Evolutionary conservation across 2,329 filamentous ascomycete genomes (phyloP), one percentile per base, ranked within the genome.

Genomic region (Aspergillus nomiae): DNA sequence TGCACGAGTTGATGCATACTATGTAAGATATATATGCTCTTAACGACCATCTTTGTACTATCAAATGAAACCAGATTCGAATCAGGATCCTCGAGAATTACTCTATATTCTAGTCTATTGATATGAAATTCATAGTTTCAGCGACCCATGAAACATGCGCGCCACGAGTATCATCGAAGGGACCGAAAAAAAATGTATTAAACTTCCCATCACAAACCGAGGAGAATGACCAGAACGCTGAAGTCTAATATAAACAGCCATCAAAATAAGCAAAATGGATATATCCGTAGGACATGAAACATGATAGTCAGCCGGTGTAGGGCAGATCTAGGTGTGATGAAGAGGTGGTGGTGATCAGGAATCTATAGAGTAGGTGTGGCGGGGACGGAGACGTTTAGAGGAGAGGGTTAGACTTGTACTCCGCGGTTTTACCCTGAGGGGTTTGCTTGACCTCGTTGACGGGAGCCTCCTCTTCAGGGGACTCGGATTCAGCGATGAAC

Each of bases 401-500:
- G 62, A 89, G 80, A 63, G 88, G 88, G 79, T 90, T 90, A 56
- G 84, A 83, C 72, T 83, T 82, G 75, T 89, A 89, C 75, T 89
- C 87, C 12, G 78, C 80, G 60, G 76, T 80, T 65, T 81, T 78
- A 68, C 82, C 83, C 69, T 83, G 79, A 5, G 73, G 73, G 65
- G 82, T 78, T 63, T 81, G 80, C 53, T 78, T 76, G 14, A 83
- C 73, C 21, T 65, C 71, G 14, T 63, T 67, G 36, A 67, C 67
- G 54, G 70, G 69, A 24, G 78, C 80, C 59, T 79, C 81, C 65
- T 82, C 80, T 67, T 83, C 84, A 70, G 83, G 81, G 6, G 78
- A 76, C 63, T 94, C 92, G 56, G 85, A 80, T 74, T 97, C 94
- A 7, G 91, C 85, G 60, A 99, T 83, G 83, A 87, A 97, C 80